Conservation (phyloP, 306 rosid genomes). For the Mimosa pudica region DNA sequence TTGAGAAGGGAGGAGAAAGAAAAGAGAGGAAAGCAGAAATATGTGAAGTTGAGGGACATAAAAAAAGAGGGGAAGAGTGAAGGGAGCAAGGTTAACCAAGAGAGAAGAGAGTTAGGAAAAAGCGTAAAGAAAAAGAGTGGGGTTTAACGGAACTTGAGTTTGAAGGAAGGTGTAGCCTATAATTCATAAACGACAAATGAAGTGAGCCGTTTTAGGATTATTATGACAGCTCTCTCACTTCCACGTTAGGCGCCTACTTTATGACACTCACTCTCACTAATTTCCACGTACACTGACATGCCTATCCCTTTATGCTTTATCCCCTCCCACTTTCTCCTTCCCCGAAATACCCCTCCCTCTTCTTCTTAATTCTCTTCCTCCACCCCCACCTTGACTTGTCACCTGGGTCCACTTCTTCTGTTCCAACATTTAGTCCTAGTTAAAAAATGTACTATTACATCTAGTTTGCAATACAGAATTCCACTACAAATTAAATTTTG, state of each 20-base stretch:
- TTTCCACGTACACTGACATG: slow-evolving; percentile 4
- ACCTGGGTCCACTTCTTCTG: no score
- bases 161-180: slow-evolving; percentile 46
- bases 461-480: no score
- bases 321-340: slow-evolving; percentile 1
- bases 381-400: background rate
- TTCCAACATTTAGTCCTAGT: no score
- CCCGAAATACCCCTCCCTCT: slow-evolving; percentile 34
- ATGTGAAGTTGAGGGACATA: slow-evolving; percentile 5
- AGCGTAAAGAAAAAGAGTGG: slow-evolving; percentile 8
- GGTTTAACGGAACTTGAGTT: slow-evolving; percentile 45
- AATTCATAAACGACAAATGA: slow-evolving; percentile 32
- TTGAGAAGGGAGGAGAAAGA: background rate
- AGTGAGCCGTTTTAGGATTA: slow-evolving; percentile 35
- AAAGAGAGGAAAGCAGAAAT: background rate
- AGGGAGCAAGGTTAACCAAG: slow-evolving; percentile 27
- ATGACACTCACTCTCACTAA: background rate
- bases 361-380: background rate
- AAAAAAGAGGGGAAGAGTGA: slow-evolving; percentile 16
- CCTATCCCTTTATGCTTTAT: slow-evolving; percentile 19
- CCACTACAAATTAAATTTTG: no score
- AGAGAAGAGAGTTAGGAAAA: slow-evolving; percentile 29
- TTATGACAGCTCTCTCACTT: background rate
- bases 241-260: slow-evolving; percentile 14
- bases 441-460: no score